phyloP scores from a whole-genome alignment of 164 flowering plant genomes.

The Brasenia schreberi region DNA sequence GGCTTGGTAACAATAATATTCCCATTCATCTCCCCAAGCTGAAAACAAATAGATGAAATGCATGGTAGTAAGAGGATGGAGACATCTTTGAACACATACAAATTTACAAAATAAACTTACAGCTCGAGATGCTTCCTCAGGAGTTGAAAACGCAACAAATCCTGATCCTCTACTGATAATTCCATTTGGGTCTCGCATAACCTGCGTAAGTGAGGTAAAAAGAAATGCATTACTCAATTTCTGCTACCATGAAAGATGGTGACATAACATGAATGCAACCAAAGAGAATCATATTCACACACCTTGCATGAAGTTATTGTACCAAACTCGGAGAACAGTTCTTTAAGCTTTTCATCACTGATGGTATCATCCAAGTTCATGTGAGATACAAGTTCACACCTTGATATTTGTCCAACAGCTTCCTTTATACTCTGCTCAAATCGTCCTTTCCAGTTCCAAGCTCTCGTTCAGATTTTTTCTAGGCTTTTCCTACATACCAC shows the following conservation, averaged over 20 bases:
- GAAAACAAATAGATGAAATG: slow-evolving; percentile 38
- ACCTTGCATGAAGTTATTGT: slow-evolving; percentile 63
- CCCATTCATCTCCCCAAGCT: slow-evolving; percentile 76
- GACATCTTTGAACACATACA: not conserved
- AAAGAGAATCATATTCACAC: too few species aligned
- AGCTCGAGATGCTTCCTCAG: slow-evolving; percentile 82
- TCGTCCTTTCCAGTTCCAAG: slow-evolving; percentile 42
- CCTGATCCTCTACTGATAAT: slow-evolving; percentile 75
- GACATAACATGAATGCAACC: too few species aligned
- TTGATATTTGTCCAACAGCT: slow-evolving; percentile 33
- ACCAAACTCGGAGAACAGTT: slow-evolving; percentile 59
- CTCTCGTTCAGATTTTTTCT: slow-evolving; percentile 76
- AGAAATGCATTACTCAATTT: too few species aligned
- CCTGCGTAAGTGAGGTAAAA: too few species aligned
- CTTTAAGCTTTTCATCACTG: slow-evolving; percentile 58
- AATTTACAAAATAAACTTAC: slow-evolving; percentile 25
- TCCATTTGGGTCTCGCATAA: slow-evolving; percentile 77
- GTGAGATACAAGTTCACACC: too few species aligned
- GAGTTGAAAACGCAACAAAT: slow-evolving; percentile 71
- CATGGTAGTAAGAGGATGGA: not conserved
- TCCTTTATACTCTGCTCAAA: slow-evolving; percentile 66
- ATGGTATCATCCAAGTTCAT: slow-evolving; percentile 72
- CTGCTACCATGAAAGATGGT: too few species aligned
- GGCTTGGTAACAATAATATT: slow-evolving; percentile 69
- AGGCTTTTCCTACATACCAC: slow-evolving; percentile 90